Base-by-base conservation (phyloP, 495 filamentous ascomycete species). In the Daldinia childiae region DNA sequence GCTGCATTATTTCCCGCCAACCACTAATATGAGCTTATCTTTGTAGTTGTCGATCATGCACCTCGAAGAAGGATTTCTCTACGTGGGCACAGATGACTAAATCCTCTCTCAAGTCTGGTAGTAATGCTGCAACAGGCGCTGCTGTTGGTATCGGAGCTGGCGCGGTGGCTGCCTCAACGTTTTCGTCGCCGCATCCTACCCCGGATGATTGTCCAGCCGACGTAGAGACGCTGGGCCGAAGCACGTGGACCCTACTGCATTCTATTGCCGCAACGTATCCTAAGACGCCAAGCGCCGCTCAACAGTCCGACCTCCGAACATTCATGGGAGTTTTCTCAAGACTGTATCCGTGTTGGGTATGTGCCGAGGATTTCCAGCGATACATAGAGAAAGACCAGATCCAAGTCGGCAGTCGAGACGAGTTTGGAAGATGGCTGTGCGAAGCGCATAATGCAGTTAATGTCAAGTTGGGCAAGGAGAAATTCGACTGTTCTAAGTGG, bases 371-470 rank as follows among this genome's bases (percentile, higher is more conserved):
- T 74, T 98, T 99, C 79, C 91, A 88, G 79, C 73, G 64, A 0
- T 98, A 94, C 87, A 92, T 98, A 83, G 84, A 82, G 66, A 87
- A 86, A 74, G 91, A 94, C 56, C 86, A 90, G 77, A 89, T 93
- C 61, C 80, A 86, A 74, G 82, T 95, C 32, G 85, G 85, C 9
- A 88, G 87, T 61, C 80, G 91, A 48, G 85, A 87, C 36, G 92
- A 92, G 75, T 93, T 99, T 75, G 95, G 94, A 45, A 85, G 84
- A 72, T 99, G 96, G 96, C 90, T 98, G 85, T 99, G 95, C 76
- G 91, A 95, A 79, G 95, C 95, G 74, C 95, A 99, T 85, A 99
- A 99, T 83, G 94, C 93, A 72, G 95, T 99, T 24, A 99, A 99
- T 86, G 83, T 86, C 56, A 98, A 97, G 82, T 77, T 98, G 69